phyloP scores from a whole-genome alignment of 345 rosid species.

The Punica granatum region DNA sequence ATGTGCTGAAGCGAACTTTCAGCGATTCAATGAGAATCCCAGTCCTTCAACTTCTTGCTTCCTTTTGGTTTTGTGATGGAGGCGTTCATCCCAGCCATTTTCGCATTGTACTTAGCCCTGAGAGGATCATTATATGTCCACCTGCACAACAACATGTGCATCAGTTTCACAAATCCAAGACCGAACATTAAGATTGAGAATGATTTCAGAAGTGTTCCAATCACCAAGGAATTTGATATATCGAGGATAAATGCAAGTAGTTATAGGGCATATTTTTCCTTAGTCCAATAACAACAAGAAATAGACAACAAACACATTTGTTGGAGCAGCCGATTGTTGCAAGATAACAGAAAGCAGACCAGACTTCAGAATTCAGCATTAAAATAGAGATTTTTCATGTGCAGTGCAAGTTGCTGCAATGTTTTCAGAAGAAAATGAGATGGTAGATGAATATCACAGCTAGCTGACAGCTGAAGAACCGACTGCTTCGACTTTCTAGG shows the following conservation, averaged over 20 bases:
- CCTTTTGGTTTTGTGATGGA: constrained; percentile 31
- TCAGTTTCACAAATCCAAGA: background rate
- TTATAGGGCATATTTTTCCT: background rate
- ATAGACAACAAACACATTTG: background rate
- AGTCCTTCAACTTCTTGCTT: constrained; percentile 37
- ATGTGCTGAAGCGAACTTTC: background rate
- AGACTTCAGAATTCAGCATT: background rate
- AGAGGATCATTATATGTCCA: constrained; percentile 33
- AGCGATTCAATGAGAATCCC: constrained; percentile 13
- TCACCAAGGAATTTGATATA: background rate
- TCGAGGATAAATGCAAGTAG: background rate
- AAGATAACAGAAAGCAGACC: background rate
- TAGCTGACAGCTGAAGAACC: background rate
- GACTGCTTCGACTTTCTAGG: background rate
- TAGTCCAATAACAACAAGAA: background rate
- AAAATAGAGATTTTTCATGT: too few species aligned
- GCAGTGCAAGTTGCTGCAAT: background rate
- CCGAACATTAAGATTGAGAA: background rate
- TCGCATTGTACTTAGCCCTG: constrained; percentile 32
- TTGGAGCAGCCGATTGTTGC: background rate
- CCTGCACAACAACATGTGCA: constrained; percentile 12
- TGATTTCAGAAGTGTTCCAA: background rate
- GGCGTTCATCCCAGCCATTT: constrained; percentile 37
- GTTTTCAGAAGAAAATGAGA: background rate
- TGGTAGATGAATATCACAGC: background rate